Evolutionary conservation across 2,329 filamentous ascomycete species (phyloP).

Genomic region (Colletotrichum chrysophilum): DNA sequence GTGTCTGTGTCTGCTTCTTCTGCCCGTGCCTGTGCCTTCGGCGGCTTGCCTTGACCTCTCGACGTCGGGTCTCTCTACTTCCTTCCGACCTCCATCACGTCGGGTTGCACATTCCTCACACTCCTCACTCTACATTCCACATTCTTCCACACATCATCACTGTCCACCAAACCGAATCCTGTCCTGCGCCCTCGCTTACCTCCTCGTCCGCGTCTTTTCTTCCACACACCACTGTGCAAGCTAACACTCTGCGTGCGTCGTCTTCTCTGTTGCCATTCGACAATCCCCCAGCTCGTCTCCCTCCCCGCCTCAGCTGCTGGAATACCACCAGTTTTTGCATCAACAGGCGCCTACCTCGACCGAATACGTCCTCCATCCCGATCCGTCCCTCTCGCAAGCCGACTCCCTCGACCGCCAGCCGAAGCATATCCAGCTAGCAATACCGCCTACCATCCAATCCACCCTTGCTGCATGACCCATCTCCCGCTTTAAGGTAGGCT

Average conservation of each 20-base stretch:
- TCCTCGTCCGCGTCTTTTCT: background rate
- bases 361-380: background rate
- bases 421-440: background rate
- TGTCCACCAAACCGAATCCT: background rate
- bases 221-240: background rate
- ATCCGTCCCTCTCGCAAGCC: conserved; percentile 7
- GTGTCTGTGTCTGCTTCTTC: background rate
- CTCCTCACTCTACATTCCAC: background rate
- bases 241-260: background rate
- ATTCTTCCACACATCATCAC: background rate
- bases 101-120: background rate
- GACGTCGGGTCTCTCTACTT: background rate
- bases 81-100: background rate
- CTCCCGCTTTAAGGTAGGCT: conserved; percentile 5
- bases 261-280: background rate
- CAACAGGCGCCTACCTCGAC: background rate
- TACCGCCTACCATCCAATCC: background rate
- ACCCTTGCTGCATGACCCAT: conserved; percentile 12
- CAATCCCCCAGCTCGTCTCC: background rate
- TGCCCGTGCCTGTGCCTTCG: background rate
- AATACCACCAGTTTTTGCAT: background rate
- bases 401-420: background rate
- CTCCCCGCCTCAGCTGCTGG: background rate
- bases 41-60: background rate
- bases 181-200: background rate